Percentiles rank a stretch among this genome's conserved stretches.
These are phyloP conservation scores for Lithospermum erythrorhizon DNA, from an alignment of 257 asterid species.

Conservation along the genomic window DNA sequence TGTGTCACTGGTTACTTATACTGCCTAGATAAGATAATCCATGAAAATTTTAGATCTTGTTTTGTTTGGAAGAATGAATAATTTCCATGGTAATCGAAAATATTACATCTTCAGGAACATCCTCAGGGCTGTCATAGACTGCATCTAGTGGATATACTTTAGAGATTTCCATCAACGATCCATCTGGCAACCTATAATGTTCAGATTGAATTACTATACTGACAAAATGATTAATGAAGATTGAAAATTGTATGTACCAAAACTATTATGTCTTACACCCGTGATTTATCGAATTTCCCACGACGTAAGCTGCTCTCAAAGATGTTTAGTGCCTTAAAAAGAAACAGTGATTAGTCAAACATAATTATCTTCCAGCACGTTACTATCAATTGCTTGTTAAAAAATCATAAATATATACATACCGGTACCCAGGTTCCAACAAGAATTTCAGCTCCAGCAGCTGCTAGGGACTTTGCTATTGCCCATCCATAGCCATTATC, in stretches of 20 bases:
- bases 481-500: constrained; percentile 17
- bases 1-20: no score
- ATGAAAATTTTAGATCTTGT: constrained; percentile 9
- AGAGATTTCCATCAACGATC: constrained; percentile 80
- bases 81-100: no score
- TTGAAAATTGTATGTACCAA: constrained; percentile 5
- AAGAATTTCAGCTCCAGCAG: constrained; percentile 88
- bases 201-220: not conserved
- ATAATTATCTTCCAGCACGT: not conserved
- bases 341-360: not conserved
- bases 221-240: no score
- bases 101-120: constrained; percentile 81
- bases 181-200: constrained; percentile 65
- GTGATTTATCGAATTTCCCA: constrained; percentile 82
- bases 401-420: constrained; percentile 14
- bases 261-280: constrained; percentile 39
- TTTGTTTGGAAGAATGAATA: no score
- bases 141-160: constrained; percentile 84
- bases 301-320: constrained; percentile 83
- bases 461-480: constrained; percentile 79
- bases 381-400: no score
- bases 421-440: constrained; percentile 94
- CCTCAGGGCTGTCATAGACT: constrained; percentile 60
- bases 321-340: constrained; percentile 61
- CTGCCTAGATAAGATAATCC: constrained; percentile 1